Evolutionary conservation across 768 basidiomycete genomes (phyloP).

Genomic region (Mycena rebaudengoi): DNA sequence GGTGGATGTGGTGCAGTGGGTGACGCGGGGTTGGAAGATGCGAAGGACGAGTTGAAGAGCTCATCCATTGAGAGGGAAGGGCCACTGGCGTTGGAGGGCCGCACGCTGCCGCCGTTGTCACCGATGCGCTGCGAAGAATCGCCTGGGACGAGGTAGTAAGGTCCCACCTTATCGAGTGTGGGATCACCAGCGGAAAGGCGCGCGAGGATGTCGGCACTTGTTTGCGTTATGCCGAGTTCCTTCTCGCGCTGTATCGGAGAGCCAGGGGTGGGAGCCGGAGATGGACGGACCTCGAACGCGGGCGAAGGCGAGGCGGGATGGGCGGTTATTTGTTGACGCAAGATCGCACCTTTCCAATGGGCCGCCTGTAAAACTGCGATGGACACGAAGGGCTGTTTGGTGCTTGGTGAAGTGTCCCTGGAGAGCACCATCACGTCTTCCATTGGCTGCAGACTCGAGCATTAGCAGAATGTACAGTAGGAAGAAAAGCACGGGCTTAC

Average conservation of each 20-base stretch:
- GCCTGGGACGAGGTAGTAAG: conserved; percentile 70
- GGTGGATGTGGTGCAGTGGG: conserved; percentile 26
- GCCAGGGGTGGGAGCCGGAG: conserved; percentile 29
- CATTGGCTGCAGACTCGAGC: conserved; percentile 65
- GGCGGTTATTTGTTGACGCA: conserved; percentile 66
- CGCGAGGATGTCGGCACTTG: conserved; percentile 59
- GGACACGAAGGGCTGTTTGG: conserved; percentile 74
- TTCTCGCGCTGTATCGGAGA: conserved; percentile 57
- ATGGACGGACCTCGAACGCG: conserved; percentile 26
- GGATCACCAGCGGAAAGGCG: conserved; percentile 30
- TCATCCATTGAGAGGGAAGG: conserved; percentile 69
- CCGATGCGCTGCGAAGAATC: conserved; percentile 83
- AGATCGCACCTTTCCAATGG: conserved; percentile 80
- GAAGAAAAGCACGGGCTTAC: conserved; percentile 47
- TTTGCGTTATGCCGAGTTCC: conserved; percentile 72
- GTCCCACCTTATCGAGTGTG: conserved; percentile 35
- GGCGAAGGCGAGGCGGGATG: conserved; percentile 48
- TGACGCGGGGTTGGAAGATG: conserved; percentile 33
- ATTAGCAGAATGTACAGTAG: conserved; percentile 12
- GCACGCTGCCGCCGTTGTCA: conserved; percentile 63
- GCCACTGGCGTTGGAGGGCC: conserved; percentile 39
- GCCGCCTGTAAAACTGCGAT: conserved; percentile 74
- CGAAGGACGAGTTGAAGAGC: conserved; percentile 57
- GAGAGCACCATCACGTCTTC: conserved; percentile 84
- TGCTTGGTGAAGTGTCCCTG: conserved; percentile 76